phyloP scores from a whole-genome alignment of 495 filamentous ascomycete genomes.

The Penicilliopsis zonata region DNA sequence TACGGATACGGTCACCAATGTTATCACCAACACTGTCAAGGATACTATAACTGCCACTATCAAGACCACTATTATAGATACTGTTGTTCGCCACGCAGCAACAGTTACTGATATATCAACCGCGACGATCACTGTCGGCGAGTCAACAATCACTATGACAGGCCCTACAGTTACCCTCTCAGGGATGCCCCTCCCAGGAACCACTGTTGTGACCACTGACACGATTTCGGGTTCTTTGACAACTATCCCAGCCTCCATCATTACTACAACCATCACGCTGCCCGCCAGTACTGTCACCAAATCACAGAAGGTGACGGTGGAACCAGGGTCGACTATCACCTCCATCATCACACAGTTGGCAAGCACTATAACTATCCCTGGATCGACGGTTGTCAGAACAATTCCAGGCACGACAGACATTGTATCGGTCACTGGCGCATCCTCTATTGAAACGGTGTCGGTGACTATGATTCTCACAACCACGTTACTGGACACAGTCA shows the following conservation, averaged over 20 bases:
- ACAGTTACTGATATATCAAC: constrained; percentile 2
- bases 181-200: not conserved
- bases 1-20: constrained; percentile 13
- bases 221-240: constrained; percentile 12
- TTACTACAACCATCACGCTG: constrained; percentile 4
- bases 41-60: constrained; percentile 6
- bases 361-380: constrained; percentile 7
- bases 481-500: no score
- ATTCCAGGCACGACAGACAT: not conserved
- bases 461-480: no score
- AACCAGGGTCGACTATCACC: constrained; percentile 8
- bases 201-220: constrained; percentile 7
- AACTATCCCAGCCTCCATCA: constrained; percentile 15
- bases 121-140: constrained; percentile 3
- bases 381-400: no score
- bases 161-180: constrained; percentile 2
- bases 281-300: constrained; percentile 12
- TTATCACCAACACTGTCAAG: constrained; percentile 11
- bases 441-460: not conserved
- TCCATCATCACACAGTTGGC: constrained; percentile 2
- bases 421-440: not conserved
- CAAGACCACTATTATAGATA: no score
- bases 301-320: constrained; percentile 8
- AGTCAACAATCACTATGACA: constrained; percentile 2
- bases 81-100: constrained; percentile 1